Evolutionary conservation across 805 yeast species (phyloP), one percentile per base, ranked within the genome.

Genomic region (Komagataella pseudopastoris): DNA sequence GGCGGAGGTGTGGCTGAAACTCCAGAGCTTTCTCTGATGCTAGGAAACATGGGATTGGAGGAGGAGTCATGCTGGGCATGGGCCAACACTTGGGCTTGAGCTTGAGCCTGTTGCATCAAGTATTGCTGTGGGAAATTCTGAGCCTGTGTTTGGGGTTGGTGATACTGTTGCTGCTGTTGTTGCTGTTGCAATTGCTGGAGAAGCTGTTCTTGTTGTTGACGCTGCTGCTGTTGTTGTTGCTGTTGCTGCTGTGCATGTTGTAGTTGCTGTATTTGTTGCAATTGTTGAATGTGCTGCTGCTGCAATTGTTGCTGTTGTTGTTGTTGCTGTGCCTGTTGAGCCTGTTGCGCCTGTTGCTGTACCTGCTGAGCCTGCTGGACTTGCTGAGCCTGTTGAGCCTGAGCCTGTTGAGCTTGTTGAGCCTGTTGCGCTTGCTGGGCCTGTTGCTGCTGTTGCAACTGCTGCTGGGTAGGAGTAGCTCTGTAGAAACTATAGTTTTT

Each of bases 1-100:
- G 90, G 90, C 4, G 88, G 86, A 24, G 85, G 84, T 3, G 87
- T 76, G 16, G 78, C 68, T 6, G 77, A 30, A 3, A 30, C 39
- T 5, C 39, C 62, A 52, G 61, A 66, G 6, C 59, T 48, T 51
- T 71, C 66, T 45, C 69, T 74, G 49, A 56, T 52, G 50, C 63
- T 60, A 57, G 66, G 55, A 51, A 61, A 30, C 39, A 30, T 30
- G 10, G 39, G 39, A 30, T 10, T 30, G 39, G 39, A 30, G 10
- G 39, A 8, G 39, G 6, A 10, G 39, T 30, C 39, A 8, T 59
- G 52, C 63, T 47, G 50, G 18, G 18, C 47, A 39, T 36, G 66
- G 51, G 60, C 56, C 51, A 63, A 53, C 52, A 24, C 48, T 46
- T 56, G 63, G 30, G 53, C 60, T 39, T 57, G 56, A 47, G 59